Base-by-base conservation (phyloP, 805 yeast species). In the Kockiozyma suomiensis region DNA sequence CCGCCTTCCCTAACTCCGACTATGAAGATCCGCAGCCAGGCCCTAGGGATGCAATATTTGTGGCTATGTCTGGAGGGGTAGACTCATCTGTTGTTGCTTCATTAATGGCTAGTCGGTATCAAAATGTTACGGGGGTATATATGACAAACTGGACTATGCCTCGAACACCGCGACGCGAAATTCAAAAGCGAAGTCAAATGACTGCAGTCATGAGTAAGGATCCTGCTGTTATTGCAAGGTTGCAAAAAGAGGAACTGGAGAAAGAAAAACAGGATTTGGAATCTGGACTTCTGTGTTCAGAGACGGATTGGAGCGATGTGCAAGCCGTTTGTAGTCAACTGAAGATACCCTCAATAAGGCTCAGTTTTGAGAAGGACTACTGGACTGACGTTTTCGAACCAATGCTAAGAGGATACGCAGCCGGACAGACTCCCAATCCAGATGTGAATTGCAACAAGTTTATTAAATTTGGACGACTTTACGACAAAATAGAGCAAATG, bases 31-130 rank as follows among this genome's bases (percentile, higher is more conserved):
- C 41, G n/a, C 32, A 23, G 15, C 62, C 62, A 8, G 30, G 26
- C 6, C 52, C 59, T 3, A 49, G 54, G 28, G 65, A 61, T 50
- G 19, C 25, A 55, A 81, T 93, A 23, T 75, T 88, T 21, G 83
- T 94, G 4, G 97, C 98, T 6, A 89, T 94, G 97, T 90, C 97
- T 1, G 88, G 96, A 0, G 99, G 99, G 0, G 98, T 94, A 0
- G 99, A 94, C 73, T 92, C 97, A 0, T 87, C 97, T 1, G 90
- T 92, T 0, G 82, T 88, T 2, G 97, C 98, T 0, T 84, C 88
- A 0, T 57, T 88, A 61, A 77, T 89, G 5, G 73, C 77, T n/a
- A 70, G 75, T 35, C 82, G 67, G 42, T 68, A 80, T 66, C 32
- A 42, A 2, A 83, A 87, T 48, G 94, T 88, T 1, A 74, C 79